Conservation (phyloP, 768 basidiomycete genomes). For the Leccinum truebloodii region DNA sequence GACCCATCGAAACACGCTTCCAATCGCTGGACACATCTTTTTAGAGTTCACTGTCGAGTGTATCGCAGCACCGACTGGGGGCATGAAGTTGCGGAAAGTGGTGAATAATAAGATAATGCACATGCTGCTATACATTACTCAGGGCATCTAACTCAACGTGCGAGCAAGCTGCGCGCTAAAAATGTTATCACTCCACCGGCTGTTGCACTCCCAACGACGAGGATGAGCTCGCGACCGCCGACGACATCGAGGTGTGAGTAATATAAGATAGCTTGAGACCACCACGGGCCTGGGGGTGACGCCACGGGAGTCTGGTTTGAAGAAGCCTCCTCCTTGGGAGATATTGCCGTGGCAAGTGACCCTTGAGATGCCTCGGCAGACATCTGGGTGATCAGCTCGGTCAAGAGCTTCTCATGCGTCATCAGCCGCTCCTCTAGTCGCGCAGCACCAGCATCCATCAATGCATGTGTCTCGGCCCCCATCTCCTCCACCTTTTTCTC, state of each 20-base stretch:
- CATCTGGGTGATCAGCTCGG: slow-evolving; percentile 27
- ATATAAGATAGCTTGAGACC: slow-evolving; percentile 11
- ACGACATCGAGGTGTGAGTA: slow-evolving; percentile 13
- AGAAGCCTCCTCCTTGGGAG: slow-evolving; percentile 8
- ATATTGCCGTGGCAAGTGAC: neutral
- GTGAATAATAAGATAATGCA: slow-evolving; percentile 2
- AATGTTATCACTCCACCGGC: slow-evolving; percentile 30
- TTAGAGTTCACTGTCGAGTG: slow-evolving; percentile 33
- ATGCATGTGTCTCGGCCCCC: slow-evolving; percentile 38
- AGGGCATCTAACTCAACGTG: slow-evolving; percentile 13
- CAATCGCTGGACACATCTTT: neutral
- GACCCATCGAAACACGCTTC: neutral
- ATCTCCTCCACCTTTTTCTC: slow-evolving; percentile 78
- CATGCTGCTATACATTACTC: neutral
- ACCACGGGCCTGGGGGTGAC: slow-evolving; percentile 3
- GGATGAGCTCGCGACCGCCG: slow-evolving; percentile 24
- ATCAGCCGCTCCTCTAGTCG: slow-evolving; percentile 50
- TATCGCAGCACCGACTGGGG: slow-evolving; percentile 22
- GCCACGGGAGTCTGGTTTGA: slow-evolving; percentile 1
- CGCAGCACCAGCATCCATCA: slow-evolving; percentile 49
- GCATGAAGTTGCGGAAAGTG: slow-evolving; percentile 7
- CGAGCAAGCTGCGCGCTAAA: slow-evolving; percentile 21
- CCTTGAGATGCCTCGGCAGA: slow-evolving; percentile 18
- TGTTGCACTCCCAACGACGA: slow-evolving; percentile 32
- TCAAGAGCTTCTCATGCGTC: slow-evolving; percentile 43